A percentile compares a stretch with the other conserved stretches of the same genome.
These are phyloP conservation scores for Tillandsia leiboldiana DNA, from an alignment of 176 grass and related monocot species.

Conservation along the genomic window DNA sequence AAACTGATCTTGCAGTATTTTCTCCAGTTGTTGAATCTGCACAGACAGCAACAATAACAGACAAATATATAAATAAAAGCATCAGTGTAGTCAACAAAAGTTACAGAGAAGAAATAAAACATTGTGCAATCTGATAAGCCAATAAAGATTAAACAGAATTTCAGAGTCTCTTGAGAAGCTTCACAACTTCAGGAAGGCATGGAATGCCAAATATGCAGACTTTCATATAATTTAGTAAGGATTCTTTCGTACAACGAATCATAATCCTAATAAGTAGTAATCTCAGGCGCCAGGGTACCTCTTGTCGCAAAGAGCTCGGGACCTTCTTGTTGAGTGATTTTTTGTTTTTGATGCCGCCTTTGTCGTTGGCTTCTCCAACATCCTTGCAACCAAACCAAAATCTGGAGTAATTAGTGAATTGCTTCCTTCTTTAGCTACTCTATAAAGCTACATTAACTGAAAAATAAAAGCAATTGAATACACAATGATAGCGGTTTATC, in stretches of 20 bases:
- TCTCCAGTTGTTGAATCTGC: constrained; percentile 78
- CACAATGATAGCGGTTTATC: neutral
- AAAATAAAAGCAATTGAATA: neutral
- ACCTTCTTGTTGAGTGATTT: constrained; percentile 8
- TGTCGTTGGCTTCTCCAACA: constrained; percentile 26
- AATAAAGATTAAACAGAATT: too few relatives aligned
- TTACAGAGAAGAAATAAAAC: too few relatives aligned
- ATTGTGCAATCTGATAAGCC: too few relatives aligned
- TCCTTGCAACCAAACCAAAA: constrained; percentile 32
- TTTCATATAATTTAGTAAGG: neutral
- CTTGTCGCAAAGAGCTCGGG: constrained; percentile 49
- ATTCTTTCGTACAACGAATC: neutral
- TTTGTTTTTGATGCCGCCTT: constrained; percentile 24
- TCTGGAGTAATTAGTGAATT: constrained; percentile 8
- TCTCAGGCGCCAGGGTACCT: constrained; percentile 37
- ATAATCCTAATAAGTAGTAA: neutral
- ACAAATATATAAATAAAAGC: constrained; percentile 8
- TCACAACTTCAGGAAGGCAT: neutral
- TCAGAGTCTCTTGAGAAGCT: neutral
- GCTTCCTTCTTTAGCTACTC: neutral
- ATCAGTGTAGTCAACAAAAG: neutral
- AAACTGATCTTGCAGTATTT: constrained; percentile 75
- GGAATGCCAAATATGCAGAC: neutral
- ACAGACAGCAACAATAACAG: constrained; percentile 8
- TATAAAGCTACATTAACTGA: too few relatives aligned